Evolutionary conservation across 345 rosid species (phyloP).

Genomic region (Gossypium rotundifolium): DNA sequence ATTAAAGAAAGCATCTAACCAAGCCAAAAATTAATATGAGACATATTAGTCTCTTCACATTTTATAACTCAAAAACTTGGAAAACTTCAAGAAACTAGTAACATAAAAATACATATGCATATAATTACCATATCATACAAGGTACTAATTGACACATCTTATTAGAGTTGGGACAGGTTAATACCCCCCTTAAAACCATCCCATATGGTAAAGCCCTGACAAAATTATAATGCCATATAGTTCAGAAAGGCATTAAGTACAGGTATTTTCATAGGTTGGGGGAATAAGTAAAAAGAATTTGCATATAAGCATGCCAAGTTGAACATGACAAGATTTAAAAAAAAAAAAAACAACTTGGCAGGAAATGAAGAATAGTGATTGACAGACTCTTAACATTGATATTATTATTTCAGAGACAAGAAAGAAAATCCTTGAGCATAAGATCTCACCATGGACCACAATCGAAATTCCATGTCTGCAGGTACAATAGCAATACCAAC

Average conservation of each 20-base stretch:
- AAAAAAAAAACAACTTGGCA: not conserved
- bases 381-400: not conserved
- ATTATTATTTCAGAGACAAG: not conserved
- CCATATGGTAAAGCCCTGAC: not conserved
- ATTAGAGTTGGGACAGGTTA: not conserved
- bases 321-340: not conserved
- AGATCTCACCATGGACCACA: slow-evolving; percentile 3
- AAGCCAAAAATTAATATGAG: not conserved
- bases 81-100: not conserved
- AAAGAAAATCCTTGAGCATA: not conserved
- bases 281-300: not conserved
- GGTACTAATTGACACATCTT: not conserved
- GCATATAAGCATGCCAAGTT: not conserved
- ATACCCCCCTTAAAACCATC: not conserved
- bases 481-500: not conserved
- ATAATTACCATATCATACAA: not conserved
- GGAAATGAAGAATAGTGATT: not conserved
- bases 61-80: not conserved
- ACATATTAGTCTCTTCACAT: not conserved
- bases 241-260: not conserved
- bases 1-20: not conserved
- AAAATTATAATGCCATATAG: not conserved
- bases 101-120: not conserved
- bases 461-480: not conserved
- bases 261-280: not conserved